phyloP scores from a whole-genome alignment of 2,329 filamentous ascomycete species.

The Aspergillus tamarii region DNA sequence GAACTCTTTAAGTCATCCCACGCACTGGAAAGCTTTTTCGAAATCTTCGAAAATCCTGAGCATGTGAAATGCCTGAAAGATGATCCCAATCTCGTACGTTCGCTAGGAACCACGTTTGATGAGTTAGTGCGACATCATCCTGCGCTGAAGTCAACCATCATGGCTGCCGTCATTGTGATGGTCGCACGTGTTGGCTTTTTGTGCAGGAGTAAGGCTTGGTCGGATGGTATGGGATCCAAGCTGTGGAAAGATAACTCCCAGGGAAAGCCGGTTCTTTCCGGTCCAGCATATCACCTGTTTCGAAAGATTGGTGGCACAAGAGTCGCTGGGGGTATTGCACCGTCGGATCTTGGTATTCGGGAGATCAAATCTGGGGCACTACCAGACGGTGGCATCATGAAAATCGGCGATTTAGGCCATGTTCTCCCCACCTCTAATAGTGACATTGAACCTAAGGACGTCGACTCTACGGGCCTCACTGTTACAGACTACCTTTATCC shows the following conservation, averaged over 20 bases:
- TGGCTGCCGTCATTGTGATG: conserved; percentile 87
- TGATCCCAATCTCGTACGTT: conserved; percentile 71
- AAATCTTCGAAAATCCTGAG: conserved; percentile 91
- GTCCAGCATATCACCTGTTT: conserved; percentile 48
- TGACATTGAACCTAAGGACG: conserved; percentile 50
- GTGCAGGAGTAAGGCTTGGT: conserved; percentile 69
- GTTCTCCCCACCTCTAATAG: conserved; percentile 29
- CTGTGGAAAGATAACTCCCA: conserved; percentile 66
- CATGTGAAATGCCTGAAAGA: conserved; percentile 83
- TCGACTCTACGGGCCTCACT: conserved; percentile 54
- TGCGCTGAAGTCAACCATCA: conserved; percentile 74
- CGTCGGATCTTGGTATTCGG: conserved; percentile 30
- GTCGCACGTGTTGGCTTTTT: conserved; percentile 77
- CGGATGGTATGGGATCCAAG: conserved; percentile 75
- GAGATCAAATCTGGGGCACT: conserved; percentile 33
- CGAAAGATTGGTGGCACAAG: conserved; percentile 38
- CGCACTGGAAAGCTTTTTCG: conserved; percentile 84
- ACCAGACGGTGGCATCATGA: conserved; percentile 42
- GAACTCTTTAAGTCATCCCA: conserved; percentile 81
- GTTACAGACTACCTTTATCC: conserved; percentile 74
- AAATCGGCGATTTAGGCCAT: conserved; percentile 32
- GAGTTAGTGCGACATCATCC: conserved; percentile 95
- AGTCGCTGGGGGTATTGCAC: conserved; percentile 28
- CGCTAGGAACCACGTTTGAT: conserved; percentile 84
- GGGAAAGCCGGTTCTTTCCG: conserved; percentile 63